These are phyloP conservation scores for Chara braunii DNA, from an alignment of 139 green algal genomes.

Conservation along the genomic window DNA sequence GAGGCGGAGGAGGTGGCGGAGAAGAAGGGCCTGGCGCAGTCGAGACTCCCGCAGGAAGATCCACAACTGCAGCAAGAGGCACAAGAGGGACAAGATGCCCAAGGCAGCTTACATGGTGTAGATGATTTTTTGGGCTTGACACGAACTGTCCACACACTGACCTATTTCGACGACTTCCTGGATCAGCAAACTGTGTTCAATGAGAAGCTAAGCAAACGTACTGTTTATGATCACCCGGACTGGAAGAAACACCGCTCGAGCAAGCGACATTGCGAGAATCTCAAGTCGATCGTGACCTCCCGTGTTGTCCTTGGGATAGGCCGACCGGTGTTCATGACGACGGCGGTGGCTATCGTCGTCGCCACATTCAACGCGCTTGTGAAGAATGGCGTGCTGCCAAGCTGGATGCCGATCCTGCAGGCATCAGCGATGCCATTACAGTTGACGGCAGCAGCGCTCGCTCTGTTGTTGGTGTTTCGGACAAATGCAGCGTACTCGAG, in stretches of 20 bases:
- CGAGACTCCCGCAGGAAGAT: no score
- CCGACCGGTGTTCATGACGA: background rate
- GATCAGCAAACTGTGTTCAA: no score
- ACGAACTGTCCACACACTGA: no score
- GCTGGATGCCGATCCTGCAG: constrained; percentile 15
- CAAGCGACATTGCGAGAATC: constrained; percentile 9
- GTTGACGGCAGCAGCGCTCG: constrained; percentile 27
- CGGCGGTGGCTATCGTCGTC: constrained; percentile 9
- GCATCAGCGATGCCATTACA: constrained; percentile 14
- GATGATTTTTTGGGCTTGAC: no score
- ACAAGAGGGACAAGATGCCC: no score
- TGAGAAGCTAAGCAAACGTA: constrained; percentile 7
- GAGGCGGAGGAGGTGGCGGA: no score
- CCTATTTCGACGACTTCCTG: no score
- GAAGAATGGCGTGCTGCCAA: background rate
- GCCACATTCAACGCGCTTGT: constrained; percentile 10
- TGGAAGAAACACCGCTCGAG: constrained; percentile 27
- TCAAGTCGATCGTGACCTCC: constrained; percentile 15
- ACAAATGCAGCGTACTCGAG: constrained; percentile 28
- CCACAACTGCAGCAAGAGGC: no score
- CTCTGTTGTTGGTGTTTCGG: constrained; percentile 36
- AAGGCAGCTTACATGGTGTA: no score
- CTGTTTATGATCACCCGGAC: constrained; percentile 23
- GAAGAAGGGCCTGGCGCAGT: no score
- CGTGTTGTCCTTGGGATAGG: constrained; percentile 25